Evolutionary conservation across 169 alveolate species (phyloP).

Genomic region (Eimeria maxima): DNA sequence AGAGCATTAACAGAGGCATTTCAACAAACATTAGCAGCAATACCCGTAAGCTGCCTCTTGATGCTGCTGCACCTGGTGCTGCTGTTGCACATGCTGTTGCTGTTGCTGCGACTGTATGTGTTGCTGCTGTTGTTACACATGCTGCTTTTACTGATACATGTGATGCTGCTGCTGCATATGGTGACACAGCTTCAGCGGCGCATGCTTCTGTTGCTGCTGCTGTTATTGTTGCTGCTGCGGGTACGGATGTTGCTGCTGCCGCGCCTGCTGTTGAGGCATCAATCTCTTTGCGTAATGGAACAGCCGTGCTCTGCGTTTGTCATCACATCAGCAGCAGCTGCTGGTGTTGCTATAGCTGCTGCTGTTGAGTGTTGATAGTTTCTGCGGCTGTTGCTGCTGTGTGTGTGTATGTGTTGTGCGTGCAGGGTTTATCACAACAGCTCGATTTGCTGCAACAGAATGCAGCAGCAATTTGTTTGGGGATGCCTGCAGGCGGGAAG

Average conservation of each 20-base stretch:
- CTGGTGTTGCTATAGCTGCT: not conserved
- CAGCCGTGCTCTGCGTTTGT: not conserved
- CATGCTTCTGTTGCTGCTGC: not conserved
- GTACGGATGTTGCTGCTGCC: not conserved
- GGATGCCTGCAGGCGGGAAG: too few relatives aligned
- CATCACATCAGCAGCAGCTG: not conserved
- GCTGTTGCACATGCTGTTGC: slow-evolving; percentile 16
- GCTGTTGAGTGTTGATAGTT: too few relatives aligned
- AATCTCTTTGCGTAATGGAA: not conserved
- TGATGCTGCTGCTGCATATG: slow-evolving; percentile 4
- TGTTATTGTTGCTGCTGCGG: not conserved
- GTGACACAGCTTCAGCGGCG: not conserved
- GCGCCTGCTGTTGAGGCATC: slow-evolving; percentile 26
- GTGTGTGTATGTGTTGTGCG: not conserved
- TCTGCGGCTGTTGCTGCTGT: not conserved
- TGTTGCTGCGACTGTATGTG: not conserved
- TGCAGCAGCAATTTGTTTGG: slow-evolving; percentile 91
- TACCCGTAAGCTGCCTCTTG: slow-evolving; percentile 34
- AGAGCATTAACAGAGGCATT: slow-evolving; percentile 36
- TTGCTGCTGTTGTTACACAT: not conserved
- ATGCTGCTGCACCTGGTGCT: slow-evolving; percentile 44
- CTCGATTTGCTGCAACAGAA: slow-evolving; percentile 94
- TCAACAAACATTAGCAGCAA: slow-evolving; percentile 19
- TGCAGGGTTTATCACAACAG: slow-evolving; percentile 95
- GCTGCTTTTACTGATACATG: not conserved